Conservation (phyloP, 441 rosid species). For the Corymbia citriodora region DNA sequence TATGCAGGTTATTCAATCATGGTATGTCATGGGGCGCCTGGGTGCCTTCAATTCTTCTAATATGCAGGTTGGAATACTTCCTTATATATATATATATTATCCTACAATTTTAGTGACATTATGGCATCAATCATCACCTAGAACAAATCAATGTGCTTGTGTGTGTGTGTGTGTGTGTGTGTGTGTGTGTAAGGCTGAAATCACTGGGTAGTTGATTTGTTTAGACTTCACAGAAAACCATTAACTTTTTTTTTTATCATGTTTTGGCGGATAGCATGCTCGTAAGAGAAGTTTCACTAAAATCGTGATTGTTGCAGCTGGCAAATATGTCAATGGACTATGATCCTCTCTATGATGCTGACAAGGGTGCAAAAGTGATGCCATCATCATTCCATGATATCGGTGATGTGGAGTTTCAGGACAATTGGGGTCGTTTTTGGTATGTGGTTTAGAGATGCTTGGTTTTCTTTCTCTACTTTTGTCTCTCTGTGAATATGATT, state of each 20-base stretch:
- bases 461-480: not conserved
- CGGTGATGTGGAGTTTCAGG: slow-evolving; percentile 90
- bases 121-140: not conserved
- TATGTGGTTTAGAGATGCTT: slow-evolving; percentile 7
- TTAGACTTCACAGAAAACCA: not conserved
- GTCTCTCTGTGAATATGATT: not conserved
- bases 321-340: slow-evolving; percentile 70
- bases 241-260: not conserved
- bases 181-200: not conserved
- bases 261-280: not conserved
- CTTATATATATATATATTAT: not conserved
- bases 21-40: slow-evolving; percentile 95
- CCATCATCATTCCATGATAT: slow-evolving; percentile 94
- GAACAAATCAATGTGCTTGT: not conserved
- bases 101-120: not conserved
- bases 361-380: slow-evolving; percentile 72
- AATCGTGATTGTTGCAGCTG: slow-evolving; percentile 39
- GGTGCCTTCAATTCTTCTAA: slow-evolving; percentile 94
- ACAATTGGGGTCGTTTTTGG: slow-evolving; percentile 97
- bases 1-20: slow-evolving; percentile 78
- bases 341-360: slow-evolving; percentile 77
- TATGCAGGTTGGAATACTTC: slow-evolving; percentile 62
- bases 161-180: not conserved
- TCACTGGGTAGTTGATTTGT: not conserved
- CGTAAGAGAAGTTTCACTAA: not conserved